Conservation (phyloP, 305 asterid species). For the Fraxinus platypoda region DNA sequence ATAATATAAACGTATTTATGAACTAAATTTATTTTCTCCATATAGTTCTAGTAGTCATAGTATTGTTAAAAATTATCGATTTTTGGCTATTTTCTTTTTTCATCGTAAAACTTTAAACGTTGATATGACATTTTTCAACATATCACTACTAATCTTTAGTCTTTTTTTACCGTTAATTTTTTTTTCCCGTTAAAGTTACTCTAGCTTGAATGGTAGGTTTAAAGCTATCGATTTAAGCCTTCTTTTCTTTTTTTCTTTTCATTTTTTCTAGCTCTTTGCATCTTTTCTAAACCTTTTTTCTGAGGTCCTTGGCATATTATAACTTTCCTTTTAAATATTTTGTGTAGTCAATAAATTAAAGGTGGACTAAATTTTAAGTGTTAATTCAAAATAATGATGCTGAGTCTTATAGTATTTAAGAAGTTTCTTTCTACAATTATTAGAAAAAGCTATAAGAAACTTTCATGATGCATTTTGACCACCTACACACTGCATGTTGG, state of each 20-base stretch:
- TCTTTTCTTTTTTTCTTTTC: too few relatives aligned
- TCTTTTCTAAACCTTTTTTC: neutral
- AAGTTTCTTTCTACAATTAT: neutral
- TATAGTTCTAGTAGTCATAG: too few relatives aligned
- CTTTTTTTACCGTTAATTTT: too few relatives aligned
- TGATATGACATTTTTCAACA: neutral
- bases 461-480: neutral
- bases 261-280: neutral
- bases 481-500: neutral
- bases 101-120: too few relatives aligned
- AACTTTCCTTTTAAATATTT: neutral
- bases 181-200: too few relatives aligned
- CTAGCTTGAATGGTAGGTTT: too few relatives aligned
- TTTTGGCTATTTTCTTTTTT: neutral
- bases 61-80: too few relatives aligned
- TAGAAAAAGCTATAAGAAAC: neutral
- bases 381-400: too few relatives aligned
- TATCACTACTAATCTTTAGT: too few relatives aligned
- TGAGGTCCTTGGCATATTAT: neutral
- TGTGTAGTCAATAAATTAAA: neutral
- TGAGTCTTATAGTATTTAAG: neutral
- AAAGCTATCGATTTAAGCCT: too few relatives aligned
- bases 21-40: neutral
- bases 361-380: neutral
- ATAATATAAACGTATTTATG: too few relatives aligned